Evolutionary conservation across 345 rosid genomes (phyloP), one percentile per base, ranked within the genome.

Genomic region (Kernera saxatilis): DNA sequence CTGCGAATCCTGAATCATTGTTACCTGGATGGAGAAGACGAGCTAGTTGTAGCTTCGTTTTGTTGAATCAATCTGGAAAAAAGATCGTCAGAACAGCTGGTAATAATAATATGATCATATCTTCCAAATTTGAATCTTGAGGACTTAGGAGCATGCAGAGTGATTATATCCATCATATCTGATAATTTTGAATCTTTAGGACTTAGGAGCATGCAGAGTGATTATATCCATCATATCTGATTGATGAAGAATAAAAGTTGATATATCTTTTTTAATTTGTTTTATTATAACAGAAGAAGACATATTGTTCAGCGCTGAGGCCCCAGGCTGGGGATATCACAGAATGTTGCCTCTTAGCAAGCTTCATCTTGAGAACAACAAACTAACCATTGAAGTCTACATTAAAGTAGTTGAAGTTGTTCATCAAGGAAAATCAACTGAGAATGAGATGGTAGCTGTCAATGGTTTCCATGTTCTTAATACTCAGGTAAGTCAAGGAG

Each of bases 401-500:
- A 19, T 19, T 18, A 27, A 19, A 18, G 52, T 67, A 53, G 14
- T n/a, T 40, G 8, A 67, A 39, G 29, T 67, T 27, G 32, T 64
- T 23, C 10, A 33, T 48, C 8, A 48, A 48, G 71, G 71, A 29
- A 36, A 36, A 35, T 2, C n/a, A 57, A 57, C 63, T 57, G 27
- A n/a, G 63, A 57, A 14, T 23, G 61, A 52, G 19, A 53, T 40
- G 40, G 13, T 53, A 5, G 40, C 13, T 52, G 5, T 39, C 8
- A 5, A 18, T 53, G 72, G 62, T 67, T 67, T 67, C 32, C 49
- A 40, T 27, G 41, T 67, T 67, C 52, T 40, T 41, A 53, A 33
- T 67, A 40, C 41, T 27, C 72, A 53, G 59, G 63, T 67, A 27
- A 67, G 52, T 53, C 48, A 53, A 40, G 49, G 15, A n/a, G 35